phyloP scores from a whole-genome alignment of 2,329 filamentous ascomycete species.

The Chaetoscypha palmicola region DNA sequence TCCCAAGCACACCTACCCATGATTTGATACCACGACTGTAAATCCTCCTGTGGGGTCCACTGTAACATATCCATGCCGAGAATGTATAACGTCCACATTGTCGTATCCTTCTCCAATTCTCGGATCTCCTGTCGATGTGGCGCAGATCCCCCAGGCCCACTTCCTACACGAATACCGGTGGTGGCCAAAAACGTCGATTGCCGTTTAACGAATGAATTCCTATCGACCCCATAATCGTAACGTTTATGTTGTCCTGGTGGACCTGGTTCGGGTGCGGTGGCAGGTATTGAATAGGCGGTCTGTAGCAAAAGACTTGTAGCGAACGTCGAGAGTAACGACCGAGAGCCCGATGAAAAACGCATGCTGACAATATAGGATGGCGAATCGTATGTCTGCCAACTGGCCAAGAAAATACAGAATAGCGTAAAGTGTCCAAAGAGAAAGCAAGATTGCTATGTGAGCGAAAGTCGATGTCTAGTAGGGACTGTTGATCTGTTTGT shows the following conservation, averaged over 20 bases:
- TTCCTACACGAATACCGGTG: conserved; percentile 18
- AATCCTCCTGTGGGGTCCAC: conserved; percentile 19
- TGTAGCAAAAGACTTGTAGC: neutral
- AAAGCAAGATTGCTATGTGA: too few species aligned
- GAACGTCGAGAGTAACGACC: neutral
- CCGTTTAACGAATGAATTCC: conserved; percentile 13
- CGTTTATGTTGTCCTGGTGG: conserved; percentile 5
- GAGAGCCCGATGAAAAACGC: neutral
- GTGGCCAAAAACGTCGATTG: conserved; percentile 12
- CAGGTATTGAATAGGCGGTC: conserved; percentile 3
- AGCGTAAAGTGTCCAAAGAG: too few species aligned
- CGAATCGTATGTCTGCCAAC: neutral
- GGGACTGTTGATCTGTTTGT: too few species aligned
- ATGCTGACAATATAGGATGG: neutral
- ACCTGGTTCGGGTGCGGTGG: neutral
- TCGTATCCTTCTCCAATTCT: conserved; percentile 20
- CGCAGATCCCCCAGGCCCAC: conserved; percentile 15
- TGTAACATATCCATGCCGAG: conserved; percentile 25
- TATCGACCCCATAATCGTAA: conserved; percentile 21
- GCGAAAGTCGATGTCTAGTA: neutral
- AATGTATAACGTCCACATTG: conserved; percentile 26
- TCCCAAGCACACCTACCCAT: conserved; percentile 13
- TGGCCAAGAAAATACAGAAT: neutral
- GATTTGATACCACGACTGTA: conserved; percentile 26
- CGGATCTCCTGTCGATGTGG: conserved; percentile 23